phyloP scores from a whole-genome alignment of 2,329 filamentous ascomycete genomes.

The Ophiosphaerella korrae region DNA sequence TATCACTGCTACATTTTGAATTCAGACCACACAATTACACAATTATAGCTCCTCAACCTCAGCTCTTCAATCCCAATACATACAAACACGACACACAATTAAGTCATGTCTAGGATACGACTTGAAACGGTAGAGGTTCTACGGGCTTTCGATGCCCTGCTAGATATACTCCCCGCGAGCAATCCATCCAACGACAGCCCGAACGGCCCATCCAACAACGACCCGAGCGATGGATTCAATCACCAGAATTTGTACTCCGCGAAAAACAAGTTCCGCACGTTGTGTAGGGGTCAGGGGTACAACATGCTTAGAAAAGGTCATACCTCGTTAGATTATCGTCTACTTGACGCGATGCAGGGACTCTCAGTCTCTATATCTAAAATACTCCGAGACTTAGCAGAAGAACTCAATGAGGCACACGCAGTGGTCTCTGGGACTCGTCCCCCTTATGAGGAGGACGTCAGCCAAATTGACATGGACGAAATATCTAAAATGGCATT shows the following conservation, averaged over 20 bases:
- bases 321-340: slow-evolving; percentile 43
- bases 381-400: slow-evolving; percentile 40
- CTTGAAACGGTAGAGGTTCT: slow-evolving; percentile 37
- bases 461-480: too few species aligned
- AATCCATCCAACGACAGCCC: neutral
- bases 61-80: too few species aligned
- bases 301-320: slow-evolving; percentile 46
- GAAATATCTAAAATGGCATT: too few species aligned
- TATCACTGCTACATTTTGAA: too few species aligned
- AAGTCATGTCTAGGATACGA: slow-evolving; percentile 31
- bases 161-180: slow-evolving; percentile 18
- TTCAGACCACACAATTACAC: too few species aligned
- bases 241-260: too few species aligned
- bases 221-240: too few species aligned
- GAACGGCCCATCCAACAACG: too few species aligned
- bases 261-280: slow-evolving; percentile 42
- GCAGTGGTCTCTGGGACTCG: slow-evolving; percentile 35
- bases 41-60: too few species aligned
- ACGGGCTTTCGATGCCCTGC: slow-evolving; percentile 35
- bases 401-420: slow-evolving; percentile 35
- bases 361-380: slow-evolving; percentile 36
- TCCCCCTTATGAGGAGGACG: slow-evolving; percentile 42
- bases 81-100: slow-evolving; percentile 11
- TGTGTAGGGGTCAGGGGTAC: slow-evolving; percentile 43
- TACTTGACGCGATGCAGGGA: slow-evolving; percentile 39